Percentiles rank a stretch among this genome's conserved stretches.
These are phyloP conservation scores for Ascosphaera acerosa DNA, from an alignment of 2,329 filamentous ascomycete genomes.

Conservation along the genomic window DNA sequence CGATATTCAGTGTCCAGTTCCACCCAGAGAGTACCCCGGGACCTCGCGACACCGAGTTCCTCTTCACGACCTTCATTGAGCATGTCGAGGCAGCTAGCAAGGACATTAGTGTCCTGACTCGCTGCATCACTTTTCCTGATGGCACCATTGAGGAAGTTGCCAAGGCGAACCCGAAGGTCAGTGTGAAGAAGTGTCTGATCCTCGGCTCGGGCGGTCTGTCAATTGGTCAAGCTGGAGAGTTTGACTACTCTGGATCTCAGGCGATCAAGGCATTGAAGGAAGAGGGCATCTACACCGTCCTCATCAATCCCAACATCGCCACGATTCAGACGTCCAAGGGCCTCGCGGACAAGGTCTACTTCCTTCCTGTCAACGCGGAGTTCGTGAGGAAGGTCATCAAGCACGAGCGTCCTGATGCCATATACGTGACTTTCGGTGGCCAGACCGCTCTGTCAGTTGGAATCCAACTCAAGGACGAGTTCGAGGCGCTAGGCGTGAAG, in stretches of 20 bases:
- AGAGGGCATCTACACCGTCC: slow-evolving; percentile 89
- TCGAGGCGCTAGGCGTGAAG: slow-evolving; percentile 72
- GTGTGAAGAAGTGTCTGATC: slow-evolving; percentile 83
- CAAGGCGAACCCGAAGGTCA: slow-evolving; percentile 47
- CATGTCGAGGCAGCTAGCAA: slow-evolving; percentile 49
- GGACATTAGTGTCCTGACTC: slow-evolving; percentile 38
- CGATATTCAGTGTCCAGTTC: slow-evolving; percentile 99
- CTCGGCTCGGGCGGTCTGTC: slow-evolving; percentile 85
- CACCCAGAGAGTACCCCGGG: slow-evolving; percentile 94
- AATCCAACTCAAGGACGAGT: slow-evolving; percentile 94
- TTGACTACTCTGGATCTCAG: slow-evolving; percentile 95
- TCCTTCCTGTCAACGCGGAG: slow-evolving; percentile 85
- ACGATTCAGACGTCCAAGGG: slow-evolving; percentile 98
- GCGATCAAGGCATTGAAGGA: slow-evolving; percentile 97
- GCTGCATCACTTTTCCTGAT: slow-evolving; percentile 68
- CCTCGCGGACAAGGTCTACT: slow-evolving; percentile 95
- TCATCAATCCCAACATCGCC: slow-evolving; percentile 98
- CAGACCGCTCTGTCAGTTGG: slow-evolving; percentile 93
- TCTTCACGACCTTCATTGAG: slow-evolving; percentile 91
- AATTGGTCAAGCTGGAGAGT: slow-evolving; percentile 94
- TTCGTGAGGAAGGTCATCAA: slow-evolving; percentile 95
- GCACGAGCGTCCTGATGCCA: slow-evolving; percentile 82
- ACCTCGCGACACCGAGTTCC: slow-evolving; percentile 80
- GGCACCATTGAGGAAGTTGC: slow-evolving; percentile 59
- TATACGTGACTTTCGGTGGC: slow-evolving; percentile 93